phyloP scores from a whole-genome alignment of 257 asterid genomes.

The Jaltomata sinuosa region DNA sequence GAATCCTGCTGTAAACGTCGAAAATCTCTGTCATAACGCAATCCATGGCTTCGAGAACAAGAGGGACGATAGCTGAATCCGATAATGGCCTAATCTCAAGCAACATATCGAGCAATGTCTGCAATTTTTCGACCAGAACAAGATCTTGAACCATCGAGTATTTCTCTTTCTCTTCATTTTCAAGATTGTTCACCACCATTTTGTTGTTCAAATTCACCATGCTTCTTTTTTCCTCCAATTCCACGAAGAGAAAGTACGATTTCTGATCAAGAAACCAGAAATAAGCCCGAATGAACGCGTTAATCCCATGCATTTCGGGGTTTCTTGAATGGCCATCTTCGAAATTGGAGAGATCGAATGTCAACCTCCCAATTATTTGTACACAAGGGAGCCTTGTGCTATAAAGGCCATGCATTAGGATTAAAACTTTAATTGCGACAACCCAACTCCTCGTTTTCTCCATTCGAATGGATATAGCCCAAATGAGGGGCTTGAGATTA shows the following conservation, averaged over 20 bases:
- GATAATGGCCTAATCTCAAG: constrained; percentile 49
- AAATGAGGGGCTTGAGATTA: constrained; percentile 51
- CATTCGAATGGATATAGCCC: constrained; percentile 51
- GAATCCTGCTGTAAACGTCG: constrained; percentile 49
- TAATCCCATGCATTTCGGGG: constrained; percentile 31
- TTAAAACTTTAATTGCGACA: constrained; percentile 63
- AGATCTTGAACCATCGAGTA: constrained; percentile 34
- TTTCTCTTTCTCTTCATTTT: background rate
- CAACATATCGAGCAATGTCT: constrained; percentile 44
- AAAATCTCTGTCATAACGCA: constrained; percentile 47
- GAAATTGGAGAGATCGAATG: constrained; percentile 68
- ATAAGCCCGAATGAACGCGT: constrained; percentile 50
- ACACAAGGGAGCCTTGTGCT: constrained; percentile 26
- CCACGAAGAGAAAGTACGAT: constrained; percentile 26
- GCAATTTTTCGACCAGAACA: constrained; percentile 32
- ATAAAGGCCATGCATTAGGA: constrained; percentile 52
- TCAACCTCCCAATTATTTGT: constrained; percentile 49
- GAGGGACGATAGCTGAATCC: constrained; percentile 26
- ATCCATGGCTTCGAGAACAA: constrained; percentile 59
- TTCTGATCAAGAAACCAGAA: constrained; percentile 66
- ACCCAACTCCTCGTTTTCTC: constrained; percentile 47
- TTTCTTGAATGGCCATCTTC: constrained; percentile 28
- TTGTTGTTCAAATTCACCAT: background rate
- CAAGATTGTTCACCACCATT: background rate
- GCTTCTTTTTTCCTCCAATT: constrained; percentile 18